Evolutionary conservation across 768 basidiomycete species (phyloP).

Genomic region (Pisolithus marmoratus): DNA sequence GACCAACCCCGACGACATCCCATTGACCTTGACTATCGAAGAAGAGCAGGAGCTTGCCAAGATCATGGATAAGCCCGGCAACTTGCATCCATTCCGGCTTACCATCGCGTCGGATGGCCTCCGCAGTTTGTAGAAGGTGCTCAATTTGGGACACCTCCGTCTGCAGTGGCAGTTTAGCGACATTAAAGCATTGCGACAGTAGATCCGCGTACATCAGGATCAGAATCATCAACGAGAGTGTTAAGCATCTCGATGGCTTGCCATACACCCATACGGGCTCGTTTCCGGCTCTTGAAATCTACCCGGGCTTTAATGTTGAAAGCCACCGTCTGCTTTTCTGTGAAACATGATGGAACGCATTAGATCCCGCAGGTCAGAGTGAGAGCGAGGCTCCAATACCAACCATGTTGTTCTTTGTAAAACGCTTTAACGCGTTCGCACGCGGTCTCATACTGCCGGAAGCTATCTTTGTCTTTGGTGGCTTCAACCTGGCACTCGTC

Average conservation of each 20-base stretch:
- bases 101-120: conserved; percentile 79
- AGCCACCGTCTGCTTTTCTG: conserved; percentile 83
- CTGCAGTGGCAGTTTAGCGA: conserved; percentile 31
- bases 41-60: conserved; percentile 81
- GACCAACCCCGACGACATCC: conserved; percentile 84
- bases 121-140: conserved; percentile 88
- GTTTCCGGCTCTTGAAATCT: conserved; percentile 59
- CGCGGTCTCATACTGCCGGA: conserved; percentile 69
- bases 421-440: conserved; percentile 75
- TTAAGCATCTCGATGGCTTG: conserved; percentile 84
- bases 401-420: conserved; percentile 76
- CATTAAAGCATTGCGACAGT: background rate
- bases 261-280: conserved; percentile 81
- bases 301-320: conserved; percentile 78
- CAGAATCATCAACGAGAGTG: conserved; percentile 84
- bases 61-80: conserved; percentile 81
- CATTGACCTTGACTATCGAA: conserved; percentile 88
- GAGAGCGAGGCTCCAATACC: background rate
- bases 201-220: conserved; percentile 61
- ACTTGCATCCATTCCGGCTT: conserved; percentile 94
- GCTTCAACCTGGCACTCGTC: conserved; percentile 18
- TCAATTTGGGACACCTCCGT: conserved; percentile 81
- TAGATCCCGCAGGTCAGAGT: background rate
- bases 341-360: background rate
- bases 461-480: conserved; percentile 56